phyloP scores from a whole-genome alignment of 768 basidiomycete genomes.

The Russula foetens region DNA sequence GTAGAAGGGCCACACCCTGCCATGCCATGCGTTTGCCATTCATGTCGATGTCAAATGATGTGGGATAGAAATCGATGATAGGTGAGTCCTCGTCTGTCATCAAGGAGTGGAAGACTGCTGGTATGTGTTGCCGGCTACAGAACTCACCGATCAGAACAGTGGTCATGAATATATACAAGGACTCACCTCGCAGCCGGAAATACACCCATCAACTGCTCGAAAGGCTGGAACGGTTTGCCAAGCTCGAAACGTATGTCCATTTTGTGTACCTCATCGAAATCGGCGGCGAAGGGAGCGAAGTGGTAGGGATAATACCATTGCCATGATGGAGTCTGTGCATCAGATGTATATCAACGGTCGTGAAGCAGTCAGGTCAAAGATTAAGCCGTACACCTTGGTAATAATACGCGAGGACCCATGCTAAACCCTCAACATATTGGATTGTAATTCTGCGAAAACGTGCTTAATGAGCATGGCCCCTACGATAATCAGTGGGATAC shows the following conservation, averaged over 20 bases:
- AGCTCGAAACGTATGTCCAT: conserved; percentile 74
- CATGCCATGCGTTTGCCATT: conserved; percentile 99
- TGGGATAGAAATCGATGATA: conserved; percentile 93
- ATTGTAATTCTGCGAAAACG: conserved; percentile 52
- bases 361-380: neutral
- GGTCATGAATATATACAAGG: neutral
- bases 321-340: conserved; percentile 78
- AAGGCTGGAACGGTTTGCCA: conserved; percentile 91
- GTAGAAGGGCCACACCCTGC: conserved; percentile 95
- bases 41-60: conserved; percentile 94
- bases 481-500: neutral
- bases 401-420: conserved; percentile 96
- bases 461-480: neutral
- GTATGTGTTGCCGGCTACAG: conserved; percentile 81
- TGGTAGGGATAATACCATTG: conserved; percentile 99
- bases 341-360: conserved; percentile 19
- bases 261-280: conserved; percentile 72
- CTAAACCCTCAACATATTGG: conserved; percentile 87
- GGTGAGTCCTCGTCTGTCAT: conserved; percentile 86
- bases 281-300: conserved; percentile 95
- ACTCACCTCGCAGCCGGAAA: conserved; percentile 87
- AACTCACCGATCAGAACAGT: conserved; percentile 6
- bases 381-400: conserved; percentile 80
- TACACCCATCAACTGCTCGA: conserved; percentile 96
- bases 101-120: conserved; percentile 71